These are phyloP conservation scores for Puccinia coronata DNA, from an alignment of 1,284 basidiomycete genomes.

Conservation along the genomic window DNA sequence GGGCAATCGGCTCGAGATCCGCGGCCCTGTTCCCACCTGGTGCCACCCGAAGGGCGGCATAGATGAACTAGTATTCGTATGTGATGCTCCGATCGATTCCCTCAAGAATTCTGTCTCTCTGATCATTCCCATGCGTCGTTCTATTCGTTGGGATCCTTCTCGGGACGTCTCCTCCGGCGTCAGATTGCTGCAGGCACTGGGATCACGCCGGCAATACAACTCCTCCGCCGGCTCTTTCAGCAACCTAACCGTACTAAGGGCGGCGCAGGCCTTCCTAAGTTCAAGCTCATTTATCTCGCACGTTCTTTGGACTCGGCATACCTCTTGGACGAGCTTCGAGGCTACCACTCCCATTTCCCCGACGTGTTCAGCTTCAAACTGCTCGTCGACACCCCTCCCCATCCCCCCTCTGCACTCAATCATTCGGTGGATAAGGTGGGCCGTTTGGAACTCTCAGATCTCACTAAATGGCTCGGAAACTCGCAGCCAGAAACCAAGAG, in stretches of 20 bases:
- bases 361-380: neutral
- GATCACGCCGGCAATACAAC: slow-evolving; percentile 43
- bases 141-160: neutral
- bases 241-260: neutral
- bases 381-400: neutral
- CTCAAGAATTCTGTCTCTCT: neutral
- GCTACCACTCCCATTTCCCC: neutral
- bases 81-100: neutral
- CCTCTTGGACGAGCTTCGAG: slow-evolving; percentile 18
- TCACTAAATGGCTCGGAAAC: slow-evolving; percentile 27
- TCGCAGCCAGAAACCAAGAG: neutral
- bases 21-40: slow-evolving; percentile 45
- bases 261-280: slow-evolving; percentile 7
- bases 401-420: neutral
- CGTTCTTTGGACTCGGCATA: slow-evolving; percentile 16
- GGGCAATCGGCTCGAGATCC: slow-evolving; percentile 22
- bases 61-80: slow-evolving; percentile 46
- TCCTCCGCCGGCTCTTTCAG: slow-evolving; percentile 17
- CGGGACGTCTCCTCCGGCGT: too few relatives aligned
- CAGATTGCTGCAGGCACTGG: slow-evolving; percentile 48
- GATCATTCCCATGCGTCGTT: neutral
- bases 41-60: neutral
- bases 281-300: slow-evolving; percentile 40
- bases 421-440: slow-evolving; percentile 33
- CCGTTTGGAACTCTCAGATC: slow-evolving; percentile 16